phyloP scores from a whole-genome alignment of 768 basidiomycete genomes.

The Hydnum rufescens region DNA sequence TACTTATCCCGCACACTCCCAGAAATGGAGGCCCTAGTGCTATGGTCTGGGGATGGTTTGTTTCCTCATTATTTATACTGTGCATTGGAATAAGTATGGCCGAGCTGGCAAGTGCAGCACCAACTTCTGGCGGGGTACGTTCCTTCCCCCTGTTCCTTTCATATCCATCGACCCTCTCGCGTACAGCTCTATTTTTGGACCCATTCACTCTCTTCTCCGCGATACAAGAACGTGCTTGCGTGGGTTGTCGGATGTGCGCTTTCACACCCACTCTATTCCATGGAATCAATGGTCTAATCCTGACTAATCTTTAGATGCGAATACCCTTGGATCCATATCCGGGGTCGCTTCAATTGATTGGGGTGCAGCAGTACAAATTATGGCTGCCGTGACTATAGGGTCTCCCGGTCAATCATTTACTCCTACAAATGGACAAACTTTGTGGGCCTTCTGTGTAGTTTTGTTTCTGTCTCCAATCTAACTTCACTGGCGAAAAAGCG shows the following conservation, averaged over 20 bases:
- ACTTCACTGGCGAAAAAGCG: slow-evolving; percentile 22
- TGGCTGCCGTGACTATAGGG: slow-evolving; percentile 44
- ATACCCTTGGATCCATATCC: slow-evolving; percentile 32
- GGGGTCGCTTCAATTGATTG: slow-evolving; percentile 40
- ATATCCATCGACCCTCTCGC: not conserved
- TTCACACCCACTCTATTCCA: not conserved
- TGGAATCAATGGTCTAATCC: not conserved
- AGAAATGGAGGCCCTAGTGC: slow-evolving; percentile 51
- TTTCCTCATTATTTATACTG: slow-evolving; percentile 18
- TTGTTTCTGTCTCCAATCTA: not conserved
- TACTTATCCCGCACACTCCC: too few species aligned
- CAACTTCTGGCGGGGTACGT: slow-evolving; percentile 18
- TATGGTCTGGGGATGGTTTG: slow-evolving; percentile 48
- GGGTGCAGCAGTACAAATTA: slow-evolving; percentile 43
- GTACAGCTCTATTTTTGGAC: slow-evolving; percentile 32
- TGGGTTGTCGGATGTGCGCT: slow-evolving; percentile 35
- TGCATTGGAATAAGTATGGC: slow-evolving; percentile 20
- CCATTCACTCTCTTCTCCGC: slow-evolving; percentile 23
- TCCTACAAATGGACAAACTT: slow-evolving; percentile 26
- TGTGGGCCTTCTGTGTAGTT: slow-evolving; percentile 17
- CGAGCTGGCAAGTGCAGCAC: slow-evolving; percentile 20
- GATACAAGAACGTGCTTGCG: slow-evolving; percentile 28
- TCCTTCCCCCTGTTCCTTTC: not conserved
- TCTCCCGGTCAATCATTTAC: slow-evolving; percentile 25
- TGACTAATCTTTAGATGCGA: slow-evolving; percentile 20